Conservation (phyloP, 2,329 filamentous ascomycete species). For the Bipolaris bicolor region DNA sequence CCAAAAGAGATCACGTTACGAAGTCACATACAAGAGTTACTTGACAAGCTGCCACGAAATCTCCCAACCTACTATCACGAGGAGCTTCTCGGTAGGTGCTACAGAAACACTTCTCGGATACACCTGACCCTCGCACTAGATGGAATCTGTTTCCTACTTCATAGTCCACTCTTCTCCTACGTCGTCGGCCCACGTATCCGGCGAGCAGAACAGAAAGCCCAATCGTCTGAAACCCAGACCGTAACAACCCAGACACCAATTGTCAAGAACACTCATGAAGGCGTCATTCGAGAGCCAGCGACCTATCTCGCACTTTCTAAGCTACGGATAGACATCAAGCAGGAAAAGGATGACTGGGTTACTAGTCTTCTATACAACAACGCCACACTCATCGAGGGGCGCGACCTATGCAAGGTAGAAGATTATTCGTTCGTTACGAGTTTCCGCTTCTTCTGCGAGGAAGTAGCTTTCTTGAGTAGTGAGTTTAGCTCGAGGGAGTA, state of each 20-base stretch:
- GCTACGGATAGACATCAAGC: slow-evolving; percentile 10
- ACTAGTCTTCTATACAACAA: slow-evolving; percentile 8
- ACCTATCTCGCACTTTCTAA: background rate
- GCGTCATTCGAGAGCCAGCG: background rate
- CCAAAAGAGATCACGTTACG: background rate
- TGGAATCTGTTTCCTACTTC: slow-evolving; percentile 15
- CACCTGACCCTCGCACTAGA: slow-evolving; percentile 3
- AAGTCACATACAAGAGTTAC: slow-evolving; percentile 4
- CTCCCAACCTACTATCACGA: slow-evolving; percentile 10
- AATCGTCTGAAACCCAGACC: background rate
- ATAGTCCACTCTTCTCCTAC: slow-evolving; percentile 16
- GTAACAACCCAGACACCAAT: background rate
- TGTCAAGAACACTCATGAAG: background rate
- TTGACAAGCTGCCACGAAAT: slow-evolving; percentile 10
- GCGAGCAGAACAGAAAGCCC: background rate
- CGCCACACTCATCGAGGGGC: slow-evolving; percentile 14
- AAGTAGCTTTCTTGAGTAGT: slow-evolving; percentile 11
- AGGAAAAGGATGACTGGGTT: slow-evolving; percentile 13
- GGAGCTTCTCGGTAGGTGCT: slow-evolving; percentile 10
- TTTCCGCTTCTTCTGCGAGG: slow-evolving; percentile 21
- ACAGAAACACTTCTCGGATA: background rate
- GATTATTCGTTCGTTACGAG: slow-evolving; percentile 9
- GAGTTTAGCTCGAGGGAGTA: slow-evolving; percentile 18
- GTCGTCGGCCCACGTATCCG: slow-evolving; percentile 11
- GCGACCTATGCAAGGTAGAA: background rate